phyloP scores from a whole-genome alignment of 2,329 filamentous ascomycete species.

The Elsinoe necatrix region DNA sequence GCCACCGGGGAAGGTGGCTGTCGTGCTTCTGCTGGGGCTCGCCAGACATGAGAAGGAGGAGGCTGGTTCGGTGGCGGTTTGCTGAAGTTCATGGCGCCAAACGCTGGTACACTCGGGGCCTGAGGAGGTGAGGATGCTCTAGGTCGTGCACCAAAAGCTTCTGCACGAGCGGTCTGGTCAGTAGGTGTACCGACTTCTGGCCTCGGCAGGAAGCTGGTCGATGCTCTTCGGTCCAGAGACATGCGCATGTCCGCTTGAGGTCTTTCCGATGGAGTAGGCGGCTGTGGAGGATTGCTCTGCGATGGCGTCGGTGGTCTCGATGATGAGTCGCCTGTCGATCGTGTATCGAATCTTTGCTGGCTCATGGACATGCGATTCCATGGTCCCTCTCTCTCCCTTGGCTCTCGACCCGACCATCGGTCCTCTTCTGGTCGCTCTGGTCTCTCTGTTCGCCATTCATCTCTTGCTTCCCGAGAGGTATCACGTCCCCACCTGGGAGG shows the following conservation, averaged over 20 bases:
- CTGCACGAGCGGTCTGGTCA: slow-evolving; percentile 37
- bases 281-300: slow-evolving; percentile 18
- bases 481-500: slow-evolving; percentile 50
- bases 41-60: slow-evolving; percentile 35
- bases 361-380: slow-evolving; percentile 12
- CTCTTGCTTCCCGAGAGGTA: slow-evolving; percentile 30
- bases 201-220: slow-evolving; percentile 34
- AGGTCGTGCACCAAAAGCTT: slow-evolving; percentile 38
- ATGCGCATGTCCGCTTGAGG: slow-evolving; percentile 23
- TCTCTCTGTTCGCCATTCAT: slow-evolving; percentile 38
- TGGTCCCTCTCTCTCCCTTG: slow-evolving; percentile 1
- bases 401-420: slow-evolving; percentile 30
- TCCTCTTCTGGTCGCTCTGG: slow-evolving; percentile 38
- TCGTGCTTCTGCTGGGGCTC: slow-evolving; percentile 30
- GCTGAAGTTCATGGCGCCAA: slow-evolving; percentile 34
- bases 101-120: slow-evolving; percentile 48
- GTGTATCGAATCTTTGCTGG: slow-evolving; percentile 23
- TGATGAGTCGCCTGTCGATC: slow-evolving; percentile 23
- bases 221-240: slow-evolving; percentile 17
- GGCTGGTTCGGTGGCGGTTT: slow-evolving; percentile 16
- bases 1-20: slow-evolving; percentile 9
- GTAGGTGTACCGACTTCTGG: slow-evolving; percentile 27
- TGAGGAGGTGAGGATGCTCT: slow-evolving; percentile 45
- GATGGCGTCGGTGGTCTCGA: slow-evolving; percentile 20
- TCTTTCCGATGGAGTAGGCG: slow-evolving; percentile 30